Percentiles rank a stretch among this genome's conserved stretches.
Evolutionary conservation across 139 green algal species (phyloP).

Genomic region (Coccomyxa sp.): DNA sequence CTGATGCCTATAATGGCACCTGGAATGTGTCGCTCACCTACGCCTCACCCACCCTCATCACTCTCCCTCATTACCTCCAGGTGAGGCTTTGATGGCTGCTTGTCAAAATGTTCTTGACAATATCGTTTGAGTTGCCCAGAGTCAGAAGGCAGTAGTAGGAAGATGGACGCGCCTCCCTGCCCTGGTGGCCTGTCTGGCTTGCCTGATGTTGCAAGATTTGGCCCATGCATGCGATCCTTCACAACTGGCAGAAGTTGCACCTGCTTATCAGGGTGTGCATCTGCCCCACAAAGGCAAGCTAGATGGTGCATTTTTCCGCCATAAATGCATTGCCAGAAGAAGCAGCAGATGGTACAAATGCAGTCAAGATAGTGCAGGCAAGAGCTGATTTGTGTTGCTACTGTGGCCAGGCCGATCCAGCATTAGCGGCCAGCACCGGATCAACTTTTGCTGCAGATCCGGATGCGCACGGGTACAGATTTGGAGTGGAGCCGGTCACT

Average conservation of each 20-base stretch:
- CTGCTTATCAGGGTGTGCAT: neutral
- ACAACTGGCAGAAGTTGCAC: neutral
- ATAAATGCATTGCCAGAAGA: too few relatives aligned
- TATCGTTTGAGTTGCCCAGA: neutral
- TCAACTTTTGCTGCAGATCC: constrained; percentile 7
- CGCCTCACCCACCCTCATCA: constrained; percentile 21
- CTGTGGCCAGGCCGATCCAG: neutral
- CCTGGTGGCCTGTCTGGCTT: neutral
- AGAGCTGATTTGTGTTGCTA: neutral
- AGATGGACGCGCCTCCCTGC: neutral
- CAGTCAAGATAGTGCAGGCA: neutral
- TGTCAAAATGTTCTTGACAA: neutral
- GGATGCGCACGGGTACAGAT: constrained; percentile 17
- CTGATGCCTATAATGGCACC: neutral
- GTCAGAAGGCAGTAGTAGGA: neutral
- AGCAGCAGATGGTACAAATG: neutral
- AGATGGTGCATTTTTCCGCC: neutral
- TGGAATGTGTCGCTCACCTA: constrained; percentile 10
- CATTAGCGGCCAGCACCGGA: constrained; percentile 12
- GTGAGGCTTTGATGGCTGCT: neutral
- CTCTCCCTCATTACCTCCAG: constrained; percentile 29
- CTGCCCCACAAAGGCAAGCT: neutral
- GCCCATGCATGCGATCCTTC: neutral
- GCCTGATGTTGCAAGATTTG: neutral
- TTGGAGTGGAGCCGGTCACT: constrained; percentile 28